Percentiles rank a stretch among this genome's conserved stretches.
These are phyloP conservation scores for Lipomyces spencermartinsiae DNA, from an alignment of 805 yeast species.

Conservation along the genomic window DNA sequence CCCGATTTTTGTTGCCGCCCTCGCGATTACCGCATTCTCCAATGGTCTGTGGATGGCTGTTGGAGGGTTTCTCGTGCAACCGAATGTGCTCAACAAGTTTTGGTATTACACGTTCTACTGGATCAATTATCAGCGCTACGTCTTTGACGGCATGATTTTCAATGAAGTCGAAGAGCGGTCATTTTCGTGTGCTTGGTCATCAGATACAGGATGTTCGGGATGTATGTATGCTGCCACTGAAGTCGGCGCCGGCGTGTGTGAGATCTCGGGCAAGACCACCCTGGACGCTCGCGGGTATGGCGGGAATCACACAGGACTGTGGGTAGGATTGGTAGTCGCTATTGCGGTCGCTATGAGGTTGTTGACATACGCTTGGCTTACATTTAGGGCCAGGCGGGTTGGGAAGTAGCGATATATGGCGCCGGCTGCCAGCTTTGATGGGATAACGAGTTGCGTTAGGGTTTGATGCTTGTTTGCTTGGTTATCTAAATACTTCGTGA, in stretches of 20 bases:
- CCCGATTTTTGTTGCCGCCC: constrained; percentile 50
- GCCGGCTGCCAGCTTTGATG: too few species aligned
- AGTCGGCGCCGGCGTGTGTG: constrained; percentile 41
- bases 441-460: too few species aligned
- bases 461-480: too few species aligned
- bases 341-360: constrained; percentile 46
- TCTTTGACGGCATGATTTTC: constrained; percentile 54
- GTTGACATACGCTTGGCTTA: constrained; percentile 42
- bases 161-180: constrained; percentile 47
- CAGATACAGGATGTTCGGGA: constrained; percentile 44
- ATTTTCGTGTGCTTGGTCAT: constrained; percentile 42
- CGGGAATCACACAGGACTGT: constrained; percentile 44
- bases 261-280: constrained; percentile 48
- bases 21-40: constrained; percentile 52
- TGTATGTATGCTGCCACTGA: constrained; percentile 49
- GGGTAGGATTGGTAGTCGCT: constrained; percentile 49
- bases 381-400: background rate
- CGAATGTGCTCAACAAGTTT: constrained; percentile 46
- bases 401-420: background rate
- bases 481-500: too few species aligned
- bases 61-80: constrained; percentile 50
- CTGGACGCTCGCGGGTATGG: constrained; percentile 47
- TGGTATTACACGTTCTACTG: constrained; percentile 54
- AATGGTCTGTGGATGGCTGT: constrained; percentile 56
- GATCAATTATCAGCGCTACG: constrained; percentile 52